Evolutionary conservation across 148 eudicot species (phyloP).

Genomic region (Dianthus caryophyllus): DNA sequence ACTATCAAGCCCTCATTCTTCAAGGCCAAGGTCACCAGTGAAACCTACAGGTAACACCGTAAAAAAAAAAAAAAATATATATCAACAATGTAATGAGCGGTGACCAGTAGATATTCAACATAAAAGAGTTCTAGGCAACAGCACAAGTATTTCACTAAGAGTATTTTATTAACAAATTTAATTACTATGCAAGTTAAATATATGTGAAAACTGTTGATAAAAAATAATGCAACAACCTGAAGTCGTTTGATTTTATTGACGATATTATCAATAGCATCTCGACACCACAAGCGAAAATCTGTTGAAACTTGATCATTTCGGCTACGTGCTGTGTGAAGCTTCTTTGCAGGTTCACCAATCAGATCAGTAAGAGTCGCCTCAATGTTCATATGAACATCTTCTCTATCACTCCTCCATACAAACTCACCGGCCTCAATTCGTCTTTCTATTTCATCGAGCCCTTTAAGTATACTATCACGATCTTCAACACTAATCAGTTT

Average conservation of each 20-base stretch:
- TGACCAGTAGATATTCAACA: background rate
- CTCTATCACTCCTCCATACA: slow-evolving; percentile 92
- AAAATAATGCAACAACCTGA: slow-evolving; percentile 45
- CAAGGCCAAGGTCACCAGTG: slow-evolving; percentile 67
- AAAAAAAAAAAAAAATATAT: slow-evolving; percentile 9
- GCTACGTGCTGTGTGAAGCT: slow-evolving; percentile 97
- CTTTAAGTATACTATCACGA: slow-evolving; percentile 61
- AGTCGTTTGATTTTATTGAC: slow-evolving; percentile 49
- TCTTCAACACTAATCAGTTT: slow-evolving; percentile 63
- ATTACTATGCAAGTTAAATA: background rate
- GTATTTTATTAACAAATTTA: background rate
- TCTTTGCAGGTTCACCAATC: slow-evolving; percentile 99
- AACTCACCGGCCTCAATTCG: slow-evolving; percentile 81
- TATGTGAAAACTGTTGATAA: background rate
- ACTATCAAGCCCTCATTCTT: slow-evolving; percentile 81
- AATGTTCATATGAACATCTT: slow-evolving; percentile 99
- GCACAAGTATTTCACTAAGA: background rate
- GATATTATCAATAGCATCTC: slow-evolving; percentile 77
- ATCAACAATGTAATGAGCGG: background rate
- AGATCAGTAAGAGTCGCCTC: slow-evolving; percentile 97
- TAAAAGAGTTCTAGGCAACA: background rate
- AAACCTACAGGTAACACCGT: slow-evolving; percentile 42
- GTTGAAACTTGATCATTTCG: slow-evolving; percentile 97
- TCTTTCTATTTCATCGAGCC: slow-evolving; percentile 66
- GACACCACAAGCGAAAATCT: slow-evolving; percentile 95